These are phyloP conservation scores for Paecilomyces dactylethromorphus DNA, from an alignment of 2,329 filamentous ascomycete genomes.

Conservation along the genomic window DNA sequence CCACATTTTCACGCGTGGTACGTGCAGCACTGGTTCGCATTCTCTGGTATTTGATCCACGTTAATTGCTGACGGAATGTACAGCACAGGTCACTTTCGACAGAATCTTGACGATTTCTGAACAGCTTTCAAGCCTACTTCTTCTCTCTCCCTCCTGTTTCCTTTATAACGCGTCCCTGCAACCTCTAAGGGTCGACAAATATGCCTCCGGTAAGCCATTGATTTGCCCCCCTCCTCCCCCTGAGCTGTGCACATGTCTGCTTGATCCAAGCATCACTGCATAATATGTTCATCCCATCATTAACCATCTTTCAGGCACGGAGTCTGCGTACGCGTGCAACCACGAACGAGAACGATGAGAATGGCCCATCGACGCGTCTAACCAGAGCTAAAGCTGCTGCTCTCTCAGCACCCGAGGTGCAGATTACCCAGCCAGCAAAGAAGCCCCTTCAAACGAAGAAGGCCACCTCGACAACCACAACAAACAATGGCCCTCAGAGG, in stretches of 20 bases:
- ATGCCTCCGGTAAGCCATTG: slow-evolving; percentile 52
- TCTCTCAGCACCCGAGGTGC: slow-evolving; percentile 37
- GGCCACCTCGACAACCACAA: slow-evolving; percentile 38
- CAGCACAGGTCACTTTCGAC: slow-evolving; percentile 20
- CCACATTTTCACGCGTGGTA: slow-evolving; percentile 32
- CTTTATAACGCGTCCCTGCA: slow-evolving; percentile 14
- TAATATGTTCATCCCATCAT: slow-evolving; percentile 20
- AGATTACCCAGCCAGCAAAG: slow-evolving; percentile 56
- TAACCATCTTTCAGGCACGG: slow-evolving; percentile 55
- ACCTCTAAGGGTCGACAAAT: slow-evolving; percentile 27
- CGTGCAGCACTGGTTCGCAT: slow-evolving; percentile 19
- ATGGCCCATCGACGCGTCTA: slow-evolving; percentile 70
- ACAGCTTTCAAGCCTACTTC: slow-evolving; percentile 9
- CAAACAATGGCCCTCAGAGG: slow-evolving; percentile 48
- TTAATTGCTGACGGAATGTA: slow-evolving; percentile 27
- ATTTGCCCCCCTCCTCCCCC: slow-evolving; percentile 1
- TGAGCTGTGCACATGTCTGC: slow-evolving; percentile 3
- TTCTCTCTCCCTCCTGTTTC: slow-evolving; percentile 14
- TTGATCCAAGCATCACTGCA: not conserved
- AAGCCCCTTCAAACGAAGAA: slow-evolving; percentile 68
- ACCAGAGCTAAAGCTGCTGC: slow-evolving; percentile 89
- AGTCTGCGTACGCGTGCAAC: slow-evolving; percentile 66
- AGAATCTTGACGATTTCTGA: slow-evolving; percentile 20
- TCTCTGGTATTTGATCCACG: slow-evolving; percentile 25
- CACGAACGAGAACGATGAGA: slow-evolving; percentile 94